Conservation (phyloP, 106 monocot genomes). For the Iris macrosiphon region DNA sequence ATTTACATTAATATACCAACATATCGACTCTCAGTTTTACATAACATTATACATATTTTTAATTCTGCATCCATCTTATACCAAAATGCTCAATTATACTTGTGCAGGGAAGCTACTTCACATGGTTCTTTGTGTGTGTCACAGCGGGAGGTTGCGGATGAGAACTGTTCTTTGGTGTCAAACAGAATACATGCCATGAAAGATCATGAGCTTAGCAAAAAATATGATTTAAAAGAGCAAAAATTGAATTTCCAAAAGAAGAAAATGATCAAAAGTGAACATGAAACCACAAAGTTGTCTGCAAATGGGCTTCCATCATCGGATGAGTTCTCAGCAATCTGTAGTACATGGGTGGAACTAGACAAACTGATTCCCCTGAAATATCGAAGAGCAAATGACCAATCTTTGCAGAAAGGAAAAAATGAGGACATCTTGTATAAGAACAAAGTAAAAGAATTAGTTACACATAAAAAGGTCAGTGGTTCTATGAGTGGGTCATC, state of each 20-base stretch:
- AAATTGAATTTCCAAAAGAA: background rate
- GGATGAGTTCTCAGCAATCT: background rate
- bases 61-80: background rate
- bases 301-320: background rate
- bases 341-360: background rate
- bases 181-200: background rate
- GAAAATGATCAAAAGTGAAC: conserved; percentile 3
- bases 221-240: background rate
- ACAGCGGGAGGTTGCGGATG: background rate
- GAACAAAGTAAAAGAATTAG: conserved; percentile 1
- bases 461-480: background rate
- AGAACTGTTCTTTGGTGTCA: conserved; percentile 4
- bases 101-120: conserved; percentile 18
- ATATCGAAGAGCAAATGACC: background rate
- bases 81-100: background rate
- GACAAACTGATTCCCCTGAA: background rate
- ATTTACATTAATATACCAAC: background rate
- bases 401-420: background rate
- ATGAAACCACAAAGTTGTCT: background rate
- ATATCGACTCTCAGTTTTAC: background rate
- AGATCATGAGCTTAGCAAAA: conserved; percentile 2
- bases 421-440: background rate
- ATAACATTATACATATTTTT: background rate
- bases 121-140: conserved; percentile 1
- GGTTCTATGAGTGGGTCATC: background rate